Percentiles rank a stretch among this genome's conserved stretches.
These are phyloP conservation scores for Aurinia saxatilis DNA, from an alignment of 345 rosid genomes.

Conservation along the genomic window DNA sequence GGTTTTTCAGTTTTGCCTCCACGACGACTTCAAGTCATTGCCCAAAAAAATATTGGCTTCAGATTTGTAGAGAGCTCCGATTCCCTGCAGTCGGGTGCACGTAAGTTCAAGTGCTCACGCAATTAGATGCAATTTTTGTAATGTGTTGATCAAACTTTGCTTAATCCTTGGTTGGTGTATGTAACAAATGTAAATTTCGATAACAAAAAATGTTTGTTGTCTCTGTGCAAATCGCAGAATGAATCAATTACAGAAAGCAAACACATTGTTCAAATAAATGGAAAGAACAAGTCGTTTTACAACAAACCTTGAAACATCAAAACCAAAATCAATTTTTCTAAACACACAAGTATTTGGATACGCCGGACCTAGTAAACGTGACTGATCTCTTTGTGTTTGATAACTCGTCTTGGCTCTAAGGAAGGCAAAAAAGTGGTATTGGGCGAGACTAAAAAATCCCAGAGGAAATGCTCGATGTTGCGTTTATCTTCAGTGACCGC, in stretches of 20 bases:
- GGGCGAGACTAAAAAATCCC: constrained; percentile 44
- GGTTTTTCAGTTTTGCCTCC: constrained; percentile 13
- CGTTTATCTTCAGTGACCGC: constrained; percentile 83
- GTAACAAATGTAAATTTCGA: neutral
- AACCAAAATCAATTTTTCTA: constrained; percentile 3
- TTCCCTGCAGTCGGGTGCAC: constrained; percentile 6
- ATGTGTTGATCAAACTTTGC: neutral
- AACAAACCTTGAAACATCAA: constrained; percentile 7
- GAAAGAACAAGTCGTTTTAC: constrained; percentile 20
- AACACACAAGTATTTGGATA: neutral
- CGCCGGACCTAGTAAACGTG: constrained; percentile 3
- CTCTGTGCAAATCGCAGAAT: constrained; percentile 3
- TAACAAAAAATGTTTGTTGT: neutral
- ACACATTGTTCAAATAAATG: constrained; percentile 12
- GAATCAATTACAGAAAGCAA: constrained; percentile 8
- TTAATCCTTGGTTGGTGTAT: neutral
- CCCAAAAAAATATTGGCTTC: constrained; percentile 12
- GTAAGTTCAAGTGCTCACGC: neutral
- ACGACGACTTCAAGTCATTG: constrained; percentile 19
- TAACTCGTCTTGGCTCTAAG: constrained; percentile 3
- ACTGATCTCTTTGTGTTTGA: constrained; percentile 17
- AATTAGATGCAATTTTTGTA: neutral
- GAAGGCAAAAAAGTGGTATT: constrained; percentile 8
- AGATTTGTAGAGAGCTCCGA: neutral
- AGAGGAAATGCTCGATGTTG: constrained; percentile 78